These are phyloP conservation scores for Narthecium ossifragum DNA, from an alignment of 106 monocot species.

Conservation along the genomic window DNA sequence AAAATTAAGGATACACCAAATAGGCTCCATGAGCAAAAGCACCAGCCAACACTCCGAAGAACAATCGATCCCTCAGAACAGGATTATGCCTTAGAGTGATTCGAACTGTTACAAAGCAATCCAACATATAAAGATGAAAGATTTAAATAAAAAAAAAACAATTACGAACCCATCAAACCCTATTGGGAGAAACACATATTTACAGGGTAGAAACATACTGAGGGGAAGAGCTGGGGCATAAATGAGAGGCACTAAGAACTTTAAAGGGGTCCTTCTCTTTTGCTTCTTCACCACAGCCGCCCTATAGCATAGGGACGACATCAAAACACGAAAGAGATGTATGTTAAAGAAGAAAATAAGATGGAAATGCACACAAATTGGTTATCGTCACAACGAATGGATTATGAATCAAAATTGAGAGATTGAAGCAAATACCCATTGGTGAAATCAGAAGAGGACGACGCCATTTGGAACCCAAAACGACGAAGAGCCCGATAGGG, in stretches of 20 bases:
- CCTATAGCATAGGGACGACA: constrained; percentile 8
- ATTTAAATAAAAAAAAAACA: not conserved
- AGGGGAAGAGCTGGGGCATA: constrained; percentile 86
- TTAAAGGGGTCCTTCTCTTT: constrained; percentile 32
- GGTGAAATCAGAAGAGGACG: constrained; percentile 32
- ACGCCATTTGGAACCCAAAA: too few relatives aligned
- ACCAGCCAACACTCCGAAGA: constrained; percentile 76
- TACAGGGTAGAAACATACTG: constrained; percentile 36
- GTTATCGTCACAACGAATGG: not conserved
- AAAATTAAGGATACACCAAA: constrained; percentile 88
- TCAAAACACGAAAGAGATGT: not conserved
- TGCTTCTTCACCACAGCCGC: constrained; percentile 25
- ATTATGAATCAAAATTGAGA: too few relatives aligned
- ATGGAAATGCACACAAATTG: not conserved
- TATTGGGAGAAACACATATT: not conserved
- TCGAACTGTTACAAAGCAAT: constrained; percentile 35
- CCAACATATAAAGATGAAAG: not conserved
- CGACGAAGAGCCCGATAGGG: too few relatives aligned
- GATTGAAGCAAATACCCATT: constrained; percentile 5
- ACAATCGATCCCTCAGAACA: constrained; percentile 80
- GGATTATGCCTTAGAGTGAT: constrained; percentile 77
- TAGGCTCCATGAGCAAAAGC: constrained; percentile 91
- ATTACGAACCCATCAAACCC: not conserved
- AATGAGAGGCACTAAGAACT: constrained; percentile 72
- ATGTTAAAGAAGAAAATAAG: not conserved